These are phyloP conservation scores for Suhomyces ambrosiae DNA, from an alignment of 1,139 yeast genomes.

Conservation along the genomic window DNA sequence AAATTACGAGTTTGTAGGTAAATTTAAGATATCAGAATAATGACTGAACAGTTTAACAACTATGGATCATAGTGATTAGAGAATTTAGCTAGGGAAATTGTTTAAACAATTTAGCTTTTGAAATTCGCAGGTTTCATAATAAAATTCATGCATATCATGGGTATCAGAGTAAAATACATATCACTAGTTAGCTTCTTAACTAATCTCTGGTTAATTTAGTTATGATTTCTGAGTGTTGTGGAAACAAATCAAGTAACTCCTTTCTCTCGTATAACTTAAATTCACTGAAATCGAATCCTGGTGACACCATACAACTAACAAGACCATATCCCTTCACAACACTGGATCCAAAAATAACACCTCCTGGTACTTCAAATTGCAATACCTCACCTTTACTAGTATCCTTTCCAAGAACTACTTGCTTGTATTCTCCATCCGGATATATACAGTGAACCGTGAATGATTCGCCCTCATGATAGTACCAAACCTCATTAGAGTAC, in stretches of 20 bases:
- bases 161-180: too few species aligned
- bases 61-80: too few species aligned
- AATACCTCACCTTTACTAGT: neutral
- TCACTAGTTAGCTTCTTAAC: too few species aligned
- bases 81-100: too few species aligned
- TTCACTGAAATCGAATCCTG: slow-evolving; percentile 2
- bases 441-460: slow-evolving; percentile 3
- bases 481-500: slow-evolving; percentile 2
- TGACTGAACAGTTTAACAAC: too few species aligned
- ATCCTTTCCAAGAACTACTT: slow-evolving; percentile 1
- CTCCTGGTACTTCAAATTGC: slow-evolving; percentile 2
- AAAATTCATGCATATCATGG: too few species aligned
- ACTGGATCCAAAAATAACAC: slow-evolving; percentile 1
- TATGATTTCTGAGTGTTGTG: slow-evolving; percentile 1
- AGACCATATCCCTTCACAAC: slow-evolving; percentile 1
- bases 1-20: too few species aligned
- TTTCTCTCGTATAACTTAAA: slow-evolving; percentile 1
- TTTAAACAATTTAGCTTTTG: too few species aligned
- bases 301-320: slow-evolving; percentile 4
- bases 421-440: slow-evolving; percentile 2
- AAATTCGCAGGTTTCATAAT: too few species aligned
- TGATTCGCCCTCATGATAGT: slow-evolving; percentile 2
- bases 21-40: too few species aligned
- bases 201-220: slow-evolving; percentile 1
- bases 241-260: neutral